A percentile compares a stretch with the other conserved stretches of the same genome.
Evolutionary conservation across 129 eudicot genomes (phyloP).

Genomic region (Pseudognaphalium luteoalbum): DNA sequence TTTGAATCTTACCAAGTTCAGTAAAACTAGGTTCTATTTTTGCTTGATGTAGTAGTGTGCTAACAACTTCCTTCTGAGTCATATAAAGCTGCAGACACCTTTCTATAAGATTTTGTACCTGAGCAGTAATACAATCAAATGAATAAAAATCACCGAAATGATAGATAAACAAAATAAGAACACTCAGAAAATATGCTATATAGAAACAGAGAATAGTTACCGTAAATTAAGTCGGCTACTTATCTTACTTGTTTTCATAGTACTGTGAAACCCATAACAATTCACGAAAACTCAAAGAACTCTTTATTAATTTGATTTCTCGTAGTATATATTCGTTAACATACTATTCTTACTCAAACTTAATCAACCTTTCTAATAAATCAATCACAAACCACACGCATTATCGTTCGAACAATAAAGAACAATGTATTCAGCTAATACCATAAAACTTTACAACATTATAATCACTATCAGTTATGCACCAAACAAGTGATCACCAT

Average conservation of each 20-base stretch:
- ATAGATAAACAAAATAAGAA: not conserved
- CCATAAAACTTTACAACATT: not conserved
- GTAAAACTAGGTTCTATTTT: slow-evolving; percentile 81
- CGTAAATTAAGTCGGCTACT: no score
- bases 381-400: slow-evolving; percentile 1
- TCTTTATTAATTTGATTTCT: not conserved
- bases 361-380: not conserved
- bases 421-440: not conserved
- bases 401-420: not conserved
- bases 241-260: not conserved
- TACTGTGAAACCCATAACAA: not conserved
- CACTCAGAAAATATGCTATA: not conserved
- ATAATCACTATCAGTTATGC: not conserved
- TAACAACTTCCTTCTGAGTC: slow-evolving; percentile 82
- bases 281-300: not conserved
- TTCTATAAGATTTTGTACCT: slow-evolving; percentile 97
- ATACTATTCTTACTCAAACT: not conserved
- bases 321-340: not conserved
- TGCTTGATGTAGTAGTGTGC: slow-evolving; percentile 66
- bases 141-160: not conserved
- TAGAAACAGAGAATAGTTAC: no score
- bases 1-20: slow-evolving; percentile 65
- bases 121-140: slow-evolving; percentile 15
- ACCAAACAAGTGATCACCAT: not conserved
- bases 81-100: slow-evolving; percentile 92